Conservation (phyloP, 2,329 filamentous ascomycete species). For the Alternaria ventricosa region DNA sequence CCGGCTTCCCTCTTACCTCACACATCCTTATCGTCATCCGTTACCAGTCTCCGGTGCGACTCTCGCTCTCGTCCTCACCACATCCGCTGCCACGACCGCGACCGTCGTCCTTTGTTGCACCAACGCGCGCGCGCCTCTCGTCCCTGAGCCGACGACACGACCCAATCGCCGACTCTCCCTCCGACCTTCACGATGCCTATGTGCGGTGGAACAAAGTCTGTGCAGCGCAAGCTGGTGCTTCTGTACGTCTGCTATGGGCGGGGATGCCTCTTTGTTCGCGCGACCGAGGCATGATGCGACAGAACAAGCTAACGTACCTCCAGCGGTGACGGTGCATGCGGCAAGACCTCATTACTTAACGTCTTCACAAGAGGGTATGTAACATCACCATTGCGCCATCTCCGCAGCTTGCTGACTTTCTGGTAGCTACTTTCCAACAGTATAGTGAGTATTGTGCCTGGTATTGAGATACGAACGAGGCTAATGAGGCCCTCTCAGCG, state of each 20-base stretch:
- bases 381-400: slow-evolving; percentile 35
- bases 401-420: slow-evolving; percentile 20
- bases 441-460: slow-evolving; percentile 69
- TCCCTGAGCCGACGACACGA: slow-evolving; percentile 33
- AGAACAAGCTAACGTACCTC: slow-evolving; percentile 28
- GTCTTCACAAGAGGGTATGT: slow-evolving; percentile 96
- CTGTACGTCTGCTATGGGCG: slow-evolving; percentile 65
- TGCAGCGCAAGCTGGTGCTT: slow-evolving; percentile 95
- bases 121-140: slow-evolving; percentile 32
- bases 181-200: slow-evolving; percentile 50
- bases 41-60: slow-evolving; percentile 16
- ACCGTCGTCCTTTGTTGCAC: slow-evolving; percentile 23
- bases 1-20: slow-evolving; percentile 7
- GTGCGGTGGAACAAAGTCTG: slow-evolving; percentile 69
- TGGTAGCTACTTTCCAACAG: slow-evolving; percentile 88
- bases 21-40: slow-evolving; percentile 22
- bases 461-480: slow-evolving; percentile 11
- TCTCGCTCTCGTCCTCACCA: slow-evolving; percentile 8
- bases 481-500: slow-evolving; percentile 56
- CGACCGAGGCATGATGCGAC: slow-evolving; percentile 22
- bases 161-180: slow-evolving; percentile 26
- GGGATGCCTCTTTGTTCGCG: slow-evolving; percentile 14
- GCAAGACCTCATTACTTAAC: slow-evolving; percentile 96
- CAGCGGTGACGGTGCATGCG: slow-evolving; percentile 93
- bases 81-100: slow-evolving; percentile 10